Base-by-base conservation (phyloP, 257 asterid species). In the Primulina tabacum region DNA sequence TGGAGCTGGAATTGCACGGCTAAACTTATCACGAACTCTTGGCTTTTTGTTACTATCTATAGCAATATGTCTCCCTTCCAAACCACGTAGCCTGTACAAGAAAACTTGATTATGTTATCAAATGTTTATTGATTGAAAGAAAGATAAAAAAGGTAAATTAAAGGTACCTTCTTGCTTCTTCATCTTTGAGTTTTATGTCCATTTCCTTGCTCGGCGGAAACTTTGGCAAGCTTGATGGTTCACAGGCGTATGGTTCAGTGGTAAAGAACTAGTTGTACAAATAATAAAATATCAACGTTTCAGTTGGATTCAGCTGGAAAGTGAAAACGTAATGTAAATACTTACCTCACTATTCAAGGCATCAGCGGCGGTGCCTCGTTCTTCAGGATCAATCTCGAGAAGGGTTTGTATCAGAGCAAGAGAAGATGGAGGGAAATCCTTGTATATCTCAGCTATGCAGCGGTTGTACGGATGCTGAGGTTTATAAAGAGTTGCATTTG, bases 131-230 rank as follows among this genome's bases (percentile, higher is more conserved):
- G 21, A 40, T 57, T 56, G 69, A 50, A 43, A 37, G 28, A 73
- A 55, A 24, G 20, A 35, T 7, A 5, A 57, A 17, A 20, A 20
- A 52, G 30, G 34, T n/a, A 28, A 35, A 47, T 12, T 5, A 64
- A 18, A 12, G 40, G 26, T 67, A 86, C 91, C 85, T 81, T 76
- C 78, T 75, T 17, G 84, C 72, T 76, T 82, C 83, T 73, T 79
- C 83, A 73, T 82, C 84, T 33, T 78, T 80, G 33, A 73, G 66
- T 76, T 81, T 77, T 50, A 80, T 81, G 77, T 83, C 82, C 70
- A 82, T 79, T 74, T 81, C 91, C 75, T 83, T 83, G 78, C 84
- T 77, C 32, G 91, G 87, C 55, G 85, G 88, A 69, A 81, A 86
- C 66, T 80, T 78, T 56, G 91, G 91, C 75, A 86, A 78, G 77